Base-by-base conservation (phyloP, 495 filamentous ascomycete species). In the Daldinia bambusicola region DNA sequence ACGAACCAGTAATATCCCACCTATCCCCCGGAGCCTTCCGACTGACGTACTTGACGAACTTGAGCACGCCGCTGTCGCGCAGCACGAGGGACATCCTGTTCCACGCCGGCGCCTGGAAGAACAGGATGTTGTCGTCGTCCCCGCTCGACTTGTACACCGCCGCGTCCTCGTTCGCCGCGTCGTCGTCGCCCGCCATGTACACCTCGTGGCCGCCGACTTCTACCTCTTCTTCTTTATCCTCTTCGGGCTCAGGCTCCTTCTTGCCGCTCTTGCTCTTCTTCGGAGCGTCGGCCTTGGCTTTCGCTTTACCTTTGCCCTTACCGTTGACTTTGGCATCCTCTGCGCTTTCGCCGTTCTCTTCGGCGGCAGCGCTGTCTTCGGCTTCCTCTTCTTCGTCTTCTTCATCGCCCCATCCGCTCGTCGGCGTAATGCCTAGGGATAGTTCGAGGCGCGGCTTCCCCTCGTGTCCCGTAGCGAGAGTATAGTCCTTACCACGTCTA, bases 11-110 rank as follows among this genome's bases (percentile, higher is more conserved):
- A 32, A 98, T 81, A 83, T 99, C 95, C 94, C 95, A 99, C 40
- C 95, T 85, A 80, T 98, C 96, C 14, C 95, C 95, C 75, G 87
- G 87, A 4, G 95, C 95, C 36, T 81, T 85, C 14, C 82, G 83
- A 82, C 91, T 94, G 40, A 98, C 92, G 78, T 97, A 99, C 84
- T 98, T 99, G 75, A 98, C 93, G 77, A 98, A 98, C 80, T 91
- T 88, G 74, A 99, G 84, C 7, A 91, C 90, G 7, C 92, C 94
- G 57, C 86, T 87, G 76, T 99, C 95, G 52, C 96, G 87, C 51
- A 99, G 81, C 13, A 98, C 96, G 51, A 99, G 86, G 71, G 88
- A 91, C 78, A 98, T 84, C 45, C 89, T 90, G 79, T 98, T 98
- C 94, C 95, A 99, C 9, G 89, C 83, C 0, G 94, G 91, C 1